Evolutionary conservation across 495 filamentous ascomycete species (phyloP), one percentile per base, ranked within the genome.

Genomic region (Aspergillus funiculosus): DNA sequence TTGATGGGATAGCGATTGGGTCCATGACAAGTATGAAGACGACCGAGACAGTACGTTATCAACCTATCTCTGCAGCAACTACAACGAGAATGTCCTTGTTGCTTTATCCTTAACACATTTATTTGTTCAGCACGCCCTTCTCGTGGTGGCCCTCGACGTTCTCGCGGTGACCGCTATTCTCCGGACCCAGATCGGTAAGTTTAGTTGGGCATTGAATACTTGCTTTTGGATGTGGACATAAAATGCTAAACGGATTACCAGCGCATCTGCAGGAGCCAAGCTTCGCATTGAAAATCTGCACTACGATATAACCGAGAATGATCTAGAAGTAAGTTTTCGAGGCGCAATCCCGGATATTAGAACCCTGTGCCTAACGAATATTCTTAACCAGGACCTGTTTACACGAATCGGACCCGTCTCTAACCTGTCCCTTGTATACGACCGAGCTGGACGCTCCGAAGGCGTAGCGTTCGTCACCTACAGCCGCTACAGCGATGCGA

Each of bases 261-360:
- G 53, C 54, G 66, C 76, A n/a, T 45, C 69, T 27, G 52, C 69
- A 20, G 79, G 85, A 55, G 74, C 82, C 38, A 90, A 87, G 63
- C 64, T 96, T 50, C 83, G 83, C 42, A 83, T 96, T 36, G 88
- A 94, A 50, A 95, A 95, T 61, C 67, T 96, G 37, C 91, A 96
- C 66, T 96, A 94, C 66, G 91, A 96, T 30, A 77, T 96, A 43
- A 88, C 85, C 18, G 84, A 91, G 63, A 80, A 79, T 21, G 91
- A 96, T 58, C 77, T 96, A 38, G 75, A 87, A 58, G 91, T 91
- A 77, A 38, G 27, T 8, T 29, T 41, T n/a, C n/a, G n/a, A n/a
- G n/a, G n/a, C n/a, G n/a, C n/a, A n/a, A 19, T 24, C 2, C 15
- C 21, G 30, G n/a, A 19, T 11, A 15, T 22, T 27, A 2, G 6